Conservation (phyloP, 495 filamentous ascomycete genomes). For the Ramalina intermedia region DNA sequence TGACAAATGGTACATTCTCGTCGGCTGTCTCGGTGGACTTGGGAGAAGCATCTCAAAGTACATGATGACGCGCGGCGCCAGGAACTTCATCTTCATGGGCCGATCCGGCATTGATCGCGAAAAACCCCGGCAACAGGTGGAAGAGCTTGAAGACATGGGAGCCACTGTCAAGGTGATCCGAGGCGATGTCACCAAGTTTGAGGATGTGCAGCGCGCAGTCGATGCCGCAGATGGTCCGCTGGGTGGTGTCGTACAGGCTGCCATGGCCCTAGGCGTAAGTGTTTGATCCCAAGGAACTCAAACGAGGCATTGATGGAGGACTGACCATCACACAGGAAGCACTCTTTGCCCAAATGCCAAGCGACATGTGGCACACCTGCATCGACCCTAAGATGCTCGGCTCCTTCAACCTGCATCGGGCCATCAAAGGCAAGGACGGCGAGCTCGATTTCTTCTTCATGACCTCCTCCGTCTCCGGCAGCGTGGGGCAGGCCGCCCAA, state of each 20-base stretch:
- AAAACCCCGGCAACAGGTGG: constrained; percentile 10
- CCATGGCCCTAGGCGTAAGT: constrained; percentile 11
- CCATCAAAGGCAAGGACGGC: constrained; percentile 2
- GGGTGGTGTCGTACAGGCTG: constrained; percentile 11
- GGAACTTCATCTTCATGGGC: constrained; percentile 24
- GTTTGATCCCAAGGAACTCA: not conserved
- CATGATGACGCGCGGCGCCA: constrained; percentile 23
- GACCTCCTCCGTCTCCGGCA: constrained; percentile 9
- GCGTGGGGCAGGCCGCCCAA: constrained; percentile 7
- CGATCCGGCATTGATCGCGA: constrained; percentile 17
- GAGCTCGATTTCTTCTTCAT: constrained; percentile 16
- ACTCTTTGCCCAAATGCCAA: constrained; percentile 2
- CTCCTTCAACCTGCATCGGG: constrained; percentile 17
- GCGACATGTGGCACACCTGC: not conserved
- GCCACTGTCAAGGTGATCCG: constrained; percentile 15
- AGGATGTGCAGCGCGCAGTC: constrained; percentile 17
- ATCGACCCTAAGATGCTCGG: constrained; percentile 17
- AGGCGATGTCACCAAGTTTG: constrained; percentile 18
- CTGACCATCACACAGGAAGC: constrained; percentile 4
- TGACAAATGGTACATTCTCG: constrained; percentile 18
- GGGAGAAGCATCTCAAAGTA: constrained; percentile 22
- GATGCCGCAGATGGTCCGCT: not conserved
- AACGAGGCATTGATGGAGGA: not conserved
- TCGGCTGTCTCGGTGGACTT: constrained; percentile 24
- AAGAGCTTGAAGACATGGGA: constrained; percentile 13